Base-by-base conservation (phyloP, 192 early-diverging fungal genomes). In the Thamnidium elegans region DNA sequence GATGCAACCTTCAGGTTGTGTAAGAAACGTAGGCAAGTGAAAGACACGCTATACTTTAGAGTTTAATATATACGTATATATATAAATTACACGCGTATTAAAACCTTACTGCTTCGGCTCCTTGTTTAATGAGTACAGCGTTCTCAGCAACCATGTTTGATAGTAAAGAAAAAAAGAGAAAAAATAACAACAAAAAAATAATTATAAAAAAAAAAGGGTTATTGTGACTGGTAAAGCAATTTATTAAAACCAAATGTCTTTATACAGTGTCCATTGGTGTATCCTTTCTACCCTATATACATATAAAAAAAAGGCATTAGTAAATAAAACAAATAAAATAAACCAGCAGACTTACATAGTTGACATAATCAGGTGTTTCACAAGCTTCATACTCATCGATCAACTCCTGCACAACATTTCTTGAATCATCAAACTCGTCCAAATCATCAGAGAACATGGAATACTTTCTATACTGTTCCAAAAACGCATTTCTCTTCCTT, bases 321-420 rank as follows among this genome's bases (percentile, higher is more conserved):
- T 48, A 15, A 48, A 48, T 19, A 15, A 14, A 14, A 9, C 46
- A 17, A 14, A 39, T 6, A 39, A 39, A 39, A 9, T 9, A 39
- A 39, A 6, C 26, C 0, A 13, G 44, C 4, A 13, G 44, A 74
- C 78, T 67, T 72, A 80, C 84, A 67, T 83, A 83, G 26, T 81
- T 80, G 47, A 92, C 76, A 78, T 99, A 99, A 55, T 92, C 89
- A 17, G 92, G 85, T 21, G 84, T 89, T 72, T 99, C 95, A 68
- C 94, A 97, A 5, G 95, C 94, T 58, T 92, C 88, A 65, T 99
- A 98, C 71, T 99, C 95, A 56, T 86, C 80, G 61, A 99, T 94
- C 60, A 99, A 76, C 17, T 97, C 93, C 61, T 92, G 84, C 2
- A 99, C 91, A 19, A 92, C 89, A 51, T 92, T 86, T 61, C 95